Percentiles rank a stretch among this genome's conserved stretches.
Conservation (phyloP, 768 basidiomycete genomes). For the Suillus luteus region DNA sequence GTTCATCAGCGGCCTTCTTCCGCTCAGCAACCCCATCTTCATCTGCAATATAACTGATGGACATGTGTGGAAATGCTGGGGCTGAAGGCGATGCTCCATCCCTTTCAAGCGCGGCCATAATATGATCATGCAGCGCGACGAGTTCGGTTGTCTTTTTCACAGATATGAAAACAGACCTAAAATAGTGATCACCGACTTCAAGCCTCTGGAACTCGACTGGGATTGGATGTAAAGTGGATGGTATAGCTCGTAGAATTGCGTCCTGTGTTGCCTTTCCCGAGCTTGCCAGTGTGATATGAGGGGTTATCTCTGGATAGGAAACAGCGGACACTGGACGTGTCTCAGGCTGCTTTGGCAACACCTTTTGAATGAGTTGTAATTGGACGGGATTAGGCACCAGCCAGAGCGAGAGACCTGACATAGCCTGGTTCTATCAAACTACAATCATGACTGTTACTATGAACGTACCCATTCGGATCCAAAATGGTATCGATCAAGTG, state of each 20-base stretch:
- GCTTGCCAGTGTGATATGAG: slow-evolving; percentile 68
- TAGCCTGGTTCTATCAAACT: slow-evolving; percentile 26
- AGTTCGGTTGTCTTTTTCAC: slow-evolving; percentile 50
- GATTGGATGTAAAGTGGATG: slow-evolving; percentile 37
- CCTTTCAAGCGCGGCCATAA: slow-evolving; percentile 40
- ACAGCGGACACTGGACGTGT: slow-evolving; percentile 23
- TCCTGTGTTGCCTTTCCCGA: not conserved
- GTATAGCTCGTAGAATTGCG: slow-evolving; percentile 43
- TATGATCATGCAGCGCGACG: slow-evolving; percentile 45
- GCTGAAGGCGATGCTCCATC: slow-evolving; percentile 46
- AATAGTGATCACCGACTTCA: slow-evolving; percentile 62
- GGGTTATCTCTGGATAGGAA: slow-evolving; percentile 63
- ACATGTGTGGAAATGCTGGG: slow-evolving; percentile 70
- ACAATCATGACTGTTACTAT: not conserved
- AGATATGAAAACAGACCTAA: slow-evolving; percentile 66
- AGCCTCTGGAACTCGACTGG: slow-evolving; percentile 53
- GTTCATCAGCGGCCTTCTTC: slow-evolving; percentile 43
- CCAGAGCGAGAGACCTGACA: slow-evolving; percentile 65
- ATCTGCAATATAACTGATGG: slow-evolving; percentile 72
- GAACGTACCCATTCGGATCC: not conserved
- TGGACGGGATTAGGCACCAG: slow-evolving; percentile 58
- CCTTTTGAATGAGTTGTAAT: slow-evolving; percentile 42
- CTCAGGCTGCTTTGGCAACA: slow-evolving; percentile 45
- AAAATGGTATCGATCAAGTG: not conserved
- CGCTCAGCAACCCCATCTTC: slow-evolving; percentile 60